These are phyloP conservation scores for Aureobasidium leucospermi DNA, from an alignment of 2,329 filamentous ascomycete species.

Conservation along the genomic window DNA sequence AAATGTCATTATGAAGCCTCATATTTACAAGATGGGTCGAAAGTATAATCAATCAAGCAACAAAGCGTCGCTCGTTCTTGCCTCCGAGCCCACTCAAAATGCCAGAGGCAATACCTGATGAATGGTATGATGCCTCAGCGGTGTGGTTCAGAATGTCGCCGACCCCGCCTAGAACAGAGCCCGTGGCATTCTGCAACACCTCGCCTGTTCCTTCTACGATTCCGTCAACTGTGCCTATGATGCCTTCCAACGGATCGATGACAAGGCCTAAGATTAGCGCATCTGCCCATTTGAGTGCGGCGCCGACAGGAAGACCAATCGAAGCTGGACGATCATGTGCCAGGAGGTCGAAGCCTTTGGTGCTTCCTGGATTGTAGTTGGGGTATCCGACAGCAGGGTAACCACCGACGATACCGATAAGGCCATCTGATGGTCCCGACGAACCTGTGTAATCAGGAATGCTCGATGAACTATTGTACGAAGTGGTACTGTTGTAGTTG, in stretches of 20 bases:
- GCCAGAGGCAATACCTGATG: neutral
- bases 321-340: slow-evolving; percentile 13
- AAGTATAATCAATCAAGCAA: neutral
- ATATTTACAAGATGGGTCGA: too few species aligned
- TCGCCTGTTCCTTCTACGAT: neutral
- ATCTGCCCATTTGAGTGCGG: slow-evolving; percentile 14
- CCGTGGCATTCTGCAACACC: neutral
- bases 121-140: neutral
- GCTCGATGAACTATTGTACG: neutral
- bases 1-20: too few species aligned
- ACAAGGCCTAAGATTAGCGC: slow-evolving; percentile 11
- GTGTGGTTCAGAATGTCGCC: neutral
- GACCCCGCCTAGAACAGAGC: neutral
- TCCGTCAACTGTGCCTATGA: neutral
- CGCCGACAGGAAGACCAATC: slow-evolving; percentile 12
- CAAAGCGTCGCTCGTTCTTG: slow-evolving; percentile 1
- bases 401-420: slow-evolving; percentile 1
- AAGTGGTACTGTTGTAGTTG: neutral
- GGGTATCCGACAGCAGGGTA: slow-evolving; percentile 16
- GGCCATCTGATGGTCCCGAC: neutral
- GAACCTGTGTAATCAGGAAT: neutral
- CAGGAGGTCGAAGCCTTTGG: slow-evolving; percentile 5
- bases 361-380: slow-evolving; percentile 12
- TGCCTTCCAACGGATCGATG: slow-evolving; percentile 6
- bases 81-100: neutral